Evolutionary conservation across 257 asterid species (phyloP), one percentile per base, ranked within the genome.

Genomic region (Ballota nigra): DNA sequence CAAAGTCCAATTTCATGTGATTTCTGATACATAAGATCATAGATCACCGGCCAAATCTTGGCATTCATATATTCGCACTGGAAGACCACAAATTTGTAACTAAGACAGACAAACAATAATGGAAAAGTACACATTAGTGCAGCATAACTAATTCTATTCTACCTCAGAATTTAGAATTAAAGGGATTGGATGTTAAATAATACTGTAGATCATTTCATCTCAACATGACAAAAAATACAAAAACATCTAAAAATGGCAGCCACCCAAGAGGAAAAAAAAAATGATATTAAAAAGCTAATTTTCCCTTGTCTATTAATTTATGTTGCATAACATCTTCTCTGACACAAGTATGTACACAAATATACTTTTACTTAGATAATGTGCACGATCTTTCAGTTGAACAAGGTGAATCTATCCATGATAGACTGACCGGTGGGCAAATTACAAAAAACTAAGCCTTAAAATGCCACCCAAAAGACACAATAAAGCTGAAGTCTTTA

Each of bases 361-460:
- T 16, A 33, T 34, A 33, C 67, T 41, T 23, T 3, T 19, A 26
- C 67, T 41, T 36, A 74, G 53, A 66, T 28, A 56, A 9, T 45
- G 33, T 57, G 63, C 73, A 55, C 13, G 19, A 45, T 66, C 28
- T 38, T 66, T 63, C 56, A 51, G 55, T 72, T 36, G 47, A 10
- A 15, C 31, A 6, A 23, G 10, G 22, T 4, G 33, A 51, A 61
- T 40, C 33, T 52, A 53, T 26, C 58, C 65, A 53, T 63, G 69
- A 68, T 47, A 1, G 16, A 77, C 10, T 47, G 55, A 47, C 8
- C 9, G 20, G 47, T 64, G 41, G 41, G 58, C 73, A 20, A 55
- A 67, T 71, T 24, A 71, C 61, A 13, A 71, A 10, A 40, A 16
- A 38, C 31, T 59, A 11, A 59, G 63, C 74, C 24, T 22, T 77